A percentile compares a stretch with the other conserved stretches of the same genome.
Conservation (phyloP, 2,329 filamentous ascomycete genomes). For the Aspergillus versicolor region DNA sequence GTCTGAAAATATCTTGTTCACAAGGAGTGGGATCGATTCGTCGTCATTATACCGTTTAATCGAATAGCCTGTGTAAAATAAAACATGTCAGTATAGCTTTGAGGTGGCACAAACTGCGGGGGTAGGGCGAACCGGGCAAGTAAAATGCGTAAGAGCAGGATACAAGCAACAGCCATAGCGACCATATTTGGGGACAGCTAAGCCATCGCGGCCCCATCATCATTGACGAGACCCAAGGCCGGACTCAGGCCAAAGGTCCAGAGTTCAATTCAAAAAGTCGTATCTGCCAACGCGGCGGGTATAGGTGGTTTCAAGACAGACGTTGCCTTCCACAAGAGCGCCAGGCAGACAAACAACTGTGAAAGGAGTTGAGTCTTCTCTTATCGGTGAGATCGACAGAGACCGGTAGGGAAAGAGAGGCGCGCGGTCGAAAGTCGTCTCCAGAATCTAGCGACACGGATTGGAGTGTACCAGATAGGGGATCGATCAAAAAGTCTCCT, state of each 20-base stretch:
- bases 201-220: slow-evolving; percentile 21
- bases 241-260: slow-evolving; percentile 10
- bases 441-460: not conserved
- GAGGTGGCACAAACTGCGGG: not conserved
- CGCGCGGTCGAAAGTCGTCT: not conserved
- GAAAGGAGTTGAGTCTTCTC: not conserved
- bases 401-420: not conserved
- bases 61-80: slow-evolving; percentile 66
- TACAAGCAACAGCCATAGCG: slow-evolving; percentile 49
- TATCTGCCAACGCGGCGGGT: slow-evolving; percentile 21
- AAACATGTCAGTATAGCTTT: slow-evolving; percentile 11
- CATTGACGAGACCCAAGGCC: slow-evolving; percentile 6
- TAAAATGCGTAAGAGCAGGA: slow-evolving; percentile 70
- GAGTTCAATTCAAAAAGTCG: slow-evolving; percentile 5
- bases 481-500: not conserved
- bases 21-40: slow-evolving; percentile 77
- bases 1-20: slow-evolving; percentile 91
- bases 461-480: not conserved
- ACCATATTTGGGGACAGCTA: slow-evolving; percentile 21
- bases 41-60: slow-evolving; percentile 75
- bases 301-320: slow-evolving; percentile 4
- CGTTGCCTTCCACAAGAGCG: not conserved
- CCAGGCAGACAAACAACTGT: not conserved
- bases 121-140: slow-evolving; percentile 67
- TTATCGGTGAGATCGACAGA: not conserved